These are phyloP conservation scores for Phytopythium vexans DNA, from an alignment of 352 stramenopile genomes.

Conservation along the genomic window DNA sequence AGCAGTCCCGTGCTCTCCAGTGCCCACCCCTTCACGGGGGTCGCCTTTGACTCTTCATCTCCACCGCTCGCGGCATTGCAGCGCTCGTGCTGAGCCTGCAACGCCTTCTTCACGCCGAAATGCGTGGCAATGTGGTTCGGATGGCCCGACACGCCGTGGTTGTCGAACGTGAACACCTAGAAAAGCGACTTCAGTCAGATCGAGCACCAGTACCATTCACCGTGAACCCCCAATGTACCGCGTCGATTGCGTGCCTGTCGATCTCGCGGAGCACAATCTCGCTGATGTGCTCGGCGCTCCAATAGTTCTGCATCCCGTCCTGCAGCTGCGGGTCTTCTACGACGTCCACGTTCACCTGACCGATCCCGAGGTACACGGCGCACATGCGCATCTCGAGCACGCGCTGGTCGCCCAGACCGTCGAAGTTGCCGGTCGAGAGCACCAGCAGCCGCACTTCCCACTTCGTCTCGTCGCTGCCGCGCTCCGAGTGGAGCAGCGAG, in stretches of 20 bases:
- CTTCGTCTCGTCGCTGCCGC: constrained; percentile 7
- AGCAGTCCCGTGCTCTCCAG: constrained; percentile 73
- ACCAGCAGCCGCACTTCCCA: constrained; percentile 88
- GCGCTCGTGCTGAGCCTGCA: constrained; percentile 39
- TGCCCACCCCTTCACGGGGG: constrained; percentile 44
- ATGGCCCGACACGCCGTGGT: constrained; percentile 91
- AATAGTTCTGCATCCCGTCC: constrained; percentile 82
- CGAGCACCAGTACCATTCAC: not conserved
- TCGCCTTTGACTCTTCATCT: constrained; percentile 5
- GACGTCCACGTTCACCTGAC: constrained; percentile 44
- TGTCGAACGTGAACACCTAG: constrained; percentile 94
- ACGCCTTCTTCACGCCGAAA: constrained; percentile 44
- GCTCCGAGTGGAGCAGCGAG: constrained; percentile 33
- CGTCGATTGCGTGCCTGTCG: constrained; percentile 51
- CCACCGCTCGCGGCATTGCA: constrained; percentile 14
- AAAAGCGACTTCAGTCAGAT: constrained; percentile 3
- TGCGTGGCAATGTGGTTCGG: constrained; percentile 90
- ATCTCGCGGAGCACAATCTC: constrained; percentile 54
- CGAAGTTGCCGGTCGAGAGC: constrained; percentile 90
- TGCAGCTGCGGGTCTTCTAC: constrained; percentile 81
- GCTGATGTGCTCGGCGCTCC: constrained; percentile 65
- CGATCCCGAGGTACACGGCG: constrained; percentile 51
- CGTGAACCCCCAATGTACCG: constrained; percentile 27
- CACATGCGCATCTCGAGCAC: constrained; percentile 78
- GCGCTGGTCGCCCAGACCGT: constrained; percentile 84